Evolutionary conservation across 2,329 filamentous ascomycete genomes (phyloP).

Genomic region (Fusarium paranaense): DNA sequence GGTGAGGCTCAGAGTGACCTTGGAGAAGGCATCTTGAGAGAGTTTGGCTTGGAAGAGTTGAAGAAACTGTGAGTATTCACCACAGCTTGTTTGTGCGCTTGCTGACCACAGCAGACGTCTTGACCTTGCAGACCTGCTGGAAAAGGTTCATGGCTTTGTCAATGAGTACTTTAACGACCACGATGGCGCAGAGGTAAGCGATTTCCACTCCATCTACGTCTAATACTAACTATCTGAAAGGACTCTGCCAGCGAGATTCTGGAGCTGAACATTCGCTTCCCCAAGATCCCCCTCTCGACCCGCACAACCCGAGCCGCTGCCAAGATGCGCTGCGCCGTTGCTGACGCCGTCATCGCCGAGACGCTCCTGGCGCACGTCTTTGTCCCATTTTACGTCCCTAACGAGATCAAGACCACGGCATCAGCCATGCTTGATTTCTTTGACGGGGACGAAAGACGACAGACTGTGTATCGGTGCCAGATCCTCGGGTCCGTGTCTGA

Average conservation of each 20-base stretch:
- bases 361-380: constrained; percentile 43
- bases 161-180: constrained; percentile 44
- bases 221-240: not conserved
- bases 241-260: constrained; percentile 39
- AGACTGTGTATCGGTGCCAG: constrained; percentile 45
- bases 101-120: constrained; percentile 38
- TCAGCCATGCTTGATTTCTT: constrained; percentile 40
- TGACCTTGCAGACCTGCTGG: constrained; percentile 37
- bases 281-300: constrained; percentile 41
- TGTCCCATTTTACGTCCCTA: constrained; percentile 44
- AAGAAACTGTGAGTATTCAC: constrained; percentile 37
- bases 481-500: constrained; percentile 40
- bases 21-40: constrained; percentile 34
- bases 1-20: constrained; percentile 37
- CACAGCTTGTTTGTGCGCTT: fast-evolving
- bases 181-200: constrained; percentile 37
- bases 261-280: constrained; percentile 36
- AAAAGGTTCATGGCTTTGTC: constrained; percentile 41
- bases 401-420: constrained; percentile 25
- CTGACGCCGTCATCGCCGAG: constrained; percentile 43
- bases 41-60: constrained; percentile 35
- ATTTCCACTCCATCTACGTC: fast-evolving
- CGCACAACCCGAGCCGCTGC: constrained; percentile 35
- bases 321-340: constrained; percentile 45
- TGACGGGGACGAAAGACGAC: constrained; percentile 39